These are phyloP conservation scores for Centaurea solstitialis DNA, from an alignment of 129 eudicot species.

Conservation along the genomic window DNA sequence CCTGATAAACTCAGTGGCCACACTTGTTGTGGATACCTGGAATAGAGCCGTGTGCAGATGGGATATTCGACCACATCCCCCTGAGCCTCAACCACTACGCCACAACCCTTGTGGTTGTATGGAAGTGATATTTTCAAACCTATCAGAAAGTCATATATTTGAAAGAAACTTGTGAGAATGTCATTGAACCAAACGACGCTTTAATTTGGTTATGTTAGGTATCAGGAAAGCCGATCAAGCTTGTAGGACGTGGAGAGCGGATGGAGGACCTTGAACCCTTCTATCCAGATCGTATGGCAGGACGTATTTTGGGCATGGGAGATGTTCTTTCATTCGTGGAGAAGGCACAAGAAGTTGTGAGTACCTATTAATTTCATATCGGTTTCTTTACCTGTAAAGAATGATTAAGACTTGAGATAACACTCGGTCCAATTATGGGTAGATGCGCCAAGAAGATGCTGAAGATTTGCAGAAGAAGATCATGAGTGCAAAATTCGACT, in stretches of 20 bases:
- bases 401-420: background rate
- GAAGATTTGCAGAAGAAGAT: constrained; percentile 93
- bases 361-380: constrained; percentile 30
- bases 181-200: background rate
- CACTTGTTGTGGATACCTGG: no score
- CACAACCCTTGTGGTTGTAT: background rate
- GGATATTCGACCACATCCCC: no score
- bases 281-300: constrained; percentile 99
- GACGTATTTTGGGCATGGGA: constrained; percentile 97
- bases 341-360: constrained; percentile 97
- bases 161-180: background rate
- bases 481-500: constrained; percentile 91
- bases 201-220: constrained; percentile 51
- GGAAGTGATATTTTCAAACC: background rate
- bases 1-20: no score
- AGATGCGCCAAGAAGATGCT: constrained; percentile 97
- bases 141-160: background rate
- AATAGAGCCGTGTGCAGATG: no score
- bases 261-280: constrained; percentile 99
- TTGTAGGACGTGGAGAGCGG: constrained; percentile 95
- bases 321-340: constrained; percentile 98
- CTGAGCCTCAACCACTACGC: no score
- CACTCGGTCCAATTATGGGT: constrained; percentile 4
- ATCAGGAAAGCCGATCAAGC: constrained; percentile 97
- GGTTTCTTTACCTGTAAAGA: background rate